These are phyloP conservation scores for Gracilaria gracilis DNA, from an alignment of 23 red algal species.

Conservation along the genomic window DNA sequence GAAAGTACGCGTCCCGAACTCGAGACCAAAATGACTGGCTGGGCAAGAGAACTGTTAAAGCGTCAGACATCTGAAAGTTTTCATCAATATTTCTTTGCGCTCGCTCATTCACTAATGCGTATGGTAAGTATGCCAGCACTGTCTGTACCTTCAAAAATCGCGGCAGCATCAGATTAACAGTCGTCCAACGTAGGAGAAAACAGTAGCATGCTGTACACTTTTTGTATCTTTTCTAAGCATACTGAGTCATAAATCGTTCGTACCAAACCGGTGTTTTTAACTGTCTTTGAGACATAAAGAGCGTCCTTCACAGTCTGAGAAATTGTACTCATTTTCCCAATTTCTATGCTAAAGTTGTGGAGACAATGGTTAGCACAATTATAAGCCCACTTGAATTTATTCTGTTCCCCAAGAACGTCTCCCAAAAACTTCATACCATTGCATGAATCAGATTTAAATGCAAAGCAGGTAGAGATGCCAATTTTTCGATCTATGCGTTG, in stretches of 20 bases:
- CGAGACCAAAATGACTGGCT: neutral
- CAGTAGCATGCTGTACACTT: neutral
- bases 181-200: conserved; percentile 8
- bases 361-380: too few relatives aligned
- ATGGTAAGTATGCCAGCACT: neutral
- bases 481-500: too few relatives aligned
- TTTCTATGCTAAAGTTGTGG: too few relatives aligned
- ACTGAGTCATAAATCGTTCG: neutral
- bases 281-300: too few relatives aligned
- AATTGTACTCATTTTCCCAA: too few relatives aligned
- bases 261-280: too few relatives aligned
- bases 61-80: neutral
- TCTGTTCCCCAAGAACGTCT: too few relatives aligned
- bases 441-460: too few relatives aligned
- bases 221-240: neutral
- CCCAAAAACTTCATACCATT: too few relatives aligned
- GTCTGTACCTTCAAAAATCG: neutral
- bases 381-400: too few relatives aligned
- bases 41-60: neutral
- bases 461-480: too few relatives aligned
- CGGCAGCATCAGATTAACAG: neutral
- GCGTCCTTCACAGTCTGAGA: too few relatives aligned
- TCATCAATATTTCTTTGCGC: neutral
- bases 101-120: neutral
- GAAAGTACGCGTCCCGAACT: neutral